phyloP scores from a whole-genome alignment of 768 basidiomycete species.

The Termitomyces sp. region DNA sequence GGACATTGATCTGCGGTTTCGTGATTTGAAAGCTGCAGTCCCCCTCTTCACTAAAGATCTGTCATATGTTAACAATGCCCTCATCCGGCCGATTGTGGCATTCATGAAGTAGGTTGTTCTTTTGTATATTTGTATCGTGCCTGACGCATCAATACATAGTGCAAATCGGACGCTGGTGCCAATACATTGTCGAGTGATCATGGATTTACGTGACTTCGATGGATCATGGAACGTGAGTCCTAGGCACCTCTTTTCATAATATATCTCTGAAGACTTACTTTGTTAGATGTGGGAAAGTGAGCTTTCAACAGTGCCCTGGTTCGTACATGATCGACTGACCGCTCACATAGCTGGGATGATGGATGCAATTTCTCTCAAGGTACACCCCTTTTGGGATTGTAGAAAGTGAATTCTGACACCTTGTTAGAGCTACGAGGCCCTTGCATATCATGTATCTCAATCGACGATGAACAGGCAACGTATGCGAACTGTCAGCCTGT shows the following conservation, averaged over 20 bases:
- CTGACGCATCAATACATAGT: constrained; percentile 42
- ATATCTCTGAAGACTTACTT: constrained; percentile 11
- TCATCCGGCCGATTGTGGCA: constrained; percentile 93
- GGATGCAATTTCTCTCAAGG: constrained; percentile 86
- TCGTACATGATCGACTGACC: neutral
- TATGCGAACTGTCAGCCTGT: constrained; percentile 85
- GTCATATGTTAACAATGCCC: constrained; percentile 88
- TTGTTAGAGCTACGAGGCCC: constrained; percentile 77
- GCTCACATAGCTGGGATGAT: constrained; percentile 76
- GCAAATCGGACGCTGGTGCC: constrained; percentile 92
- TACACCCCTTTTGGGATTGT: constrained; percentile 18
- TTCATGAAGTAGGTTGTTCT: constrained; percentile 84
- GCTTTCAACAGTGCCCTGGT: neutral
- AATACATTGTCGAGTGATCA: constrained; percentile 85
- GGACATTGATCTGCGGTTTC: constrained; percentile 92
- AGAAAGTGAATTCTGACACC: neutral
- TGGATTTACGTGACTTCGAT: constrained; percentile 85
- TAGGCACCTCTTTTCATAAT: constrained; percentile 2
- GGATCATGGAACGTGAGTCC: constrained; percentile 90
- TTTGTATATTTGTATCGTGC: neutral
- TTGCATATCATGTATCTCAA: constrained; percentile 93
- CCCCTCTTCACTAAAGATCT: constrained; percentile 88
- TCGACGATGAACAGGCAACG: constrained; percentile 82
- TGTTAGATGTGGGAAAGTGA: constrained; percentile 91
- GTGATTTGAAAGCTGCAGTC: constrained; percentile 93